Conservation (phyloP, 2,329 filamentous ascomycete genomes). For the Phialophora verrucosa region DNA sequence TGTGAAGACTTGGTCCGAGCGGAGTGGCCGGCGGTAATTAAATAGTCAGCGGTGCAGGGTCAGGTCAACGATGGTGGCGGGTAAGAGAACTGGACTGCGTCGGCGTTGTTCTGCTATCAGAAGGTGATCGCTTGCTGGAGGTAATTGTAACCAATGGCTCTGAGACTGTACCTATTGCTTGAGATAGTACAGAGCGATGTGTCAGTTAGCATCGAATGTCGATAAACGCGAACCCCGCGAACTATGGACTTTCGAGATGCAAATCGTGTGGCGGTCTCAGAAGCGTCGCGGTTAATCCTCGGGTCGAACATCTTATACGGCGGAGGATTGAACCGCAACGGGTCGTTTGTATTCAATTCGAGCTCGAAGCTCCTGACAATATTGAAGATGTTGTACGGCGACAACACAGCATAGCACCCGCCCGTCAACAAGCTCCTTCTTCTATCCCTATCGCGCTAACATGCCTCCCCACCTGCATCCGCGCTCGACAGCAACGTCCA, state of each 20-base stretch:
- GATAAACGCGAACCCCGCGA: no score
- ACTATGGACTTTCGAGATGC: not conserved
- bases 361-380: not conserved
- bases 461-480: constrained; percentile 78
- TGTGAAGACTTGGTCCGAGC: constrained; percentile 6
- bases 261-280: not conserved
- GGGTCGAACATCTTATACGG: not conserved
- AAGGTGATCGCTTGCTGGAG: not conserved
- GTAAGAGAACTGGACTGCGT: not conserved
- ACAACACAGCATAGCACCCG: not conserved
- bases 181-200: not conserved
- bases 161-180: not conserved
- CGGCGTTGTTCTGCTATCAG: not conserved
- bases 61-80: not conserved
- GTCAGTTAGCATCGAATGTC: not conserved
- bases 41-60: not conserved
- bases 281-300: not conserved
- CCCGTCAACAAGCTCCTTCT: not conserved
- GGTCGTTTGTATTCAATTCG: not conserved
- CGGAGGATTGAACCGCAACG: not conserved
- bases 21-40: constrained; percentile 12
- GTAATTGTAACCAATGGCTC: not conserved
- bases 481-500: constrained; percentile 88
- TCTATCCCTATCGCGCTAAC: not conserved
- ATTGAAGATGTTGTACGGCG: not conserved